Evolutionary conservation across 371 early-diverging fungal species (phyloP).

Genomic region (Mortierella sp.): DNA sequence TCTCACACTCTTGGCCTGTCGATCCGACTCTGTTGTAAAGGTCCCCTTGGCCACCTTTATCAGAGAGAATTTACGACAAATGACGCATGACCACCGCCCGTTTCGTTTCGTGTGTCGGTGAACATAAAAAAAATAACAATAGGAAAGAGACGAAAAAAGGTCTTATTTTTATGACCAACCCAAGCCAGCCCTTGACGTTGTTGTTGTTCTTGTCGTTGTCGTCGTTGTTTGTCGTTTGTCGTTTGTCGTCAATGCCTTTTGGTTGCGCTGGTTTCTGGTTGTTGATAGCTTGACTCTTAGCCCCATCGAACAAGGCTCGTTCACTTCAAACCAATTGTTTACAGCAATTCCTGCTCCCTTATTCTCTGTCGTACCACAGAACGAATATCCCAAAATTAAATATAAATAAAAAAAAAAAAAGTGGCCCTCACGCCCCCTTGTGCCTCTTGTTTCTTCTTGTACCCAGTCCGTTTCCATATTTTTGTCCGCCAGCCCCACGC

Average conservation of each 20-base stretch:
- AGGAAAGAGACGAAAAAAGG: no score
- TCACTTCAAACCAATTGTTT: not conserved
- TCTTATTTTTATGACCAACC: no score
- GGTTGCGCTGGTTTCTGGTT: not conserved
- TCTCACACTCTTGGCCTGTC: not conserved
- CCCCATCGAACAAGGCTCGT: not conserved
- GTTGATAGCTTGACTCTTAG: not conserved
- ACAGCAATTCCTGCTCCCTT: not conserved
- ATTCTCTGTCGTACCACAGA: constrained; percentile 4
- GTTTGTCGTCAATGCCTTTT: not conserved
- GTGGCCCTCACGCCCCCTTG: constrained; percentile 1
- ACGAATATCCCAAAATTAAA: constrained; percentile 8
- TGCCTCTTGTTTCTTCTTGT: not conserved
- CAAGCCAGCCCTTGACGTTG: no score
- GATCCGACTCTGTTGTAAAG: not conserved
- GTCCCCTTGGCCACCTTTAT: not conserved
- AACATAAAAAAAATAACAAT: not conserved
- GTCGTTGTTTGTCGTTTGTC: not conserved
- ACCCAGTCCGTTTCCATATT: not conserved
- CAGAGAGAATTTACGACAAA: not conserved
- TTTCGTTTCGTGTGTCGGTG: not conserved
- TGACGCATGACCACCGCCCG: not conserved
- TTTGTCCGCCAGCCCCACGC: not conserved
- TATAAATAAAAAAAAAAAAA: constrained; percentile 1
- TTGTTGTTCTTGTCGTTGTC: no score